Evolutionary conservation across 2,329 filamentous ascomycete genomes (phyloP).

Genomic region (Sporothrix humicola): DNA sequence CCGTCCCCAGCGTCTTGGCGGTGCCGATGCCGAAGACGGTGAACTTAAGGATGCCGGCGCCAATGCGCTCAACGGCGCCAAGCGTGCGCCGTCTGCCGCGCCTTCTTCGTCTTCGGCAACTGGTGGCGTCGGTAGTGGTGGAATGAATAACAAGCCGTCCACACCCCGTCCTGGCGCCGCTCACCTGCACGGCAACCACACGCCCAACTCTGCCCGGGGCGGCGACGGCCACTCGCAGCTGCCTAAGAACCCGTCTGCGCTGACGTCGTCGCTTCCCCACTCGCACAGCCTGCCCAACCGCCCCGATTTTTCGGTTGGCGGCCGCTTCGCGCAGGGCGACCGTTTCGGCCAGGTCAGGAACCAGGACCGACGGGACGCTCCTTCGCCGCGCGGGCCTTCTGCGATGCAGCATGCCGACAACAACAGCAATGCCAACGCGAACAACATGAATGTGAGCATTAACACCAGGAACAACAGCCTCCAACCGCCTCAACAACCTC

Average conservation of each 20-base stretch:
- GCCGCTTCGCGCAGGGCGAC: constrained; percentile 35
- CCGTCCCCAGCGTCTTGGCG: constrained; percentile 54
- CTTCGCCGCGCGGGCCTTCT: neutral
- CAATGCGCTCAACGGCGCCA: constrained; percentile 39
- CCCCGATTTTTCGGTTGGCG: constrained; percentile 40
- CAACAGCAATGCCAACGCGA: neutral
- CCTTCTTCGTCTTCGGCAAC: neutral
- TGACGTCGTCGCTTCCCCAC: constrained; percentile 43
- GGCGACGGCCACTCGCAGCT: constrained; percentile 23
- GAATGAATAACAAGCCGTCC: constrained; percentile 38
- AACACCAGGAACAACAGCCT: neutral
- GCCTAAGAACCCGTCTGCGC: constrained; percentile 45
- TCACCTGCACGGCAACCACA: constrained; percentile 35
- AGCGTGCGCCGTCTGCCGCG: neutral
- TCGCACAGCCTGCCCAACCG: constrained; percentile 43
- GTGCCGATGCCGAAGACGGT: constrained; percentile 70
- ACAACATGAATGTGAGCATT: neutral
- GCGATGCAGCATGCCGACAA: neutral
- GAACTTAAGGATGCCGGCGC: constrained; percentile 65
- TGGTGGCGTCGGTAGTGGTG: constrained; percentile 10
- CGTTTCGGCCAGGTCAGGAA: constrained; percentile 40
- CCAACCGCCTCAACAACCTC: neutral
- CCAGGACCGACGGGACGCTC: constrained; percentile 36
- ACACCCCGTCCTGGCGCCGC: constrained; percentile 41
- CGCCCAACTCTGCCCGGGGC: constrained; percentile 3